Evolutionary conservation across 306 rosid genomes (phyloP).

Genomic region (Carpinus viminea): DNA sequence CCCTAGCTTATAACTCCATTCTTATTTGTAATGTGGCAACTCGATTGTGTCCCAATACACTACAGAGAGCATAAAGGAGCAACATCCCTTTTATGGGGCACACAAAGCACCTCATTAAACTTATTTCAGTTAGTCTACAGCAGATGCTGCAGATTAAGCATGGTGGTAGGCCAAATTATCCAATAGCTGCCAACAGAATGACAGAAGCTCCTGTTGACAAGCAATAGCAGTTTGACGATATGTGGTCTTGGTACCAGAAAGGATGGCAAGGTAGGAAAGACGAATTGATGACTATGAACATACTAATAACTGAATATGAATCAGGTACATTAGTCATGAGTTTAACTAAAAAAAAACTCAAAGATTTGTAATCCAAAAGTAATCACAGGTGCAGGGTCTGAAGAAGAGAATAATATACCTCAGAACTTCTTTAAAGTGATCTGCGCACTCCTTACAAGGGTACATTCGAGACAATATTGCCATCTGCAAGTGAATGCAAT

Average conservation of each 20-base stretch:
- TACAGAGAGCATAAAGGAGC: background rate
- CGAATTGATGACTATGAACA: background rate
- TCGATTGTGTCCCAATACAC: background rate
- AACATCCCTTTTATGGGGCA: background rate
- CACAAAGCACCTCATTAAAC: background rate
- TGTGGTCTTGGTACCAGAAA: background rate
- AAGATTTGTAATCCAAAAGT: background rate
- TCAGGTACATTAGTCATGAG: too few species aligned
- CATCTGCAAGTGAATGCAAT: slow-evolving; percentile 51
- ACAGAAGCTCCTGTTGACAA: background rate
- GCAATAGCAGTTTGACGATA: background rate
- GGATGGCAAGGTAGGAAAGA: background rate
- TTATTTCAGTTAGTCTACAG: background rate
- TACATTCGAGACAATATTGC: slow-evolving; percentile 75
- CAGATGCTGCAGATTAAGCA: background rate
- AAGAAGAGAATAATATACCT: slow-evolving; percentile 46
- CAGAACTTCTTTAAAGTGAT: slow-evolving; percentile 82
- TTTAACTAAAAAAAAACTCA: background rate
- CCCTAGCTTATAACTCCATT: background rate
- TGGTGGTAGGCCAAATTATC: background rate
- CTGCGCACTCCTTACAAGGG: slow-evolving; percentile 92
- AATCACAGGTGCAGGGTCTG: slow-evolving; percentile 4
- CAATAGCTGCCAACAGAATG: background rate
- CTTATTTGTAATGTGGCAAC: background rate
- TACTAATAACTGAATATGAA: too few species aligned